Evolutionary conservation across 1,284 basidiomycete species (phyloP), one percentile per base, ranked within the genome.

Genomic region (Ustilago bromivora): DNA sequence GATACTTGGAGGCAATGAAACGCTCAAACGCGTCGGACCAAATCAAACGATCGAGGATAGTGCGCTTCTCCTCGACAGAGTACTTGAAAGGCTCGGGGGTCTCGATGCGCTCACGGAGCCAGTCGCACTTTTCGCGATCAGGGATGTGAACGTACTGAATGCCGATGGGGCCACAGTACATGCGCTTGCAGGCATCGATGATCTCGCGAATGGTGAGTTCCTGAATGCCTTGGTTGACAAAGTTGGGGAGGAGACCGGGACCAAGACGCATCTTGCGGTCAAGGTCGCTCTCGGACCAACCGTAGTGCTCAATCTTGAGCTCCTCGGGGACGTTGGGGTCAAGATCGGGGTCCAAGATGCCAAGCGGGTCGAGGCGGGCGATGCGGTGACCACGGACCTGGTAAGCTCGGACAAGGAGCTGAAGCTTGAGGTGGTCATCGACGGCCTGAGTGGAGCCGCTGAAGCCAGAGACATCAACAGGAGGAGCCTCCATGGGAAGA

Each of bases 1-100:
- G 97, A 88, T 95, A 98, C 88, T 99, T 99, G 89, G 92, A 94
- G 28, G 95, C 92, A 81, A 99, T 96, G 89, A 98, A 99, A 86
- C 96, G 96, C 88, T 99, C 97, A 84, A 99, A 98, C 6, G 94
- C 93, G 87, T 99, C 96, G 34, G 96, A 99, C 97, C 97, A 99
- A 88, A 98, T 98, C 84, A 98, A 92, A 72, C 97, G 94, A 88
- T 99, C 97, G 69, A 99, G 91, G 79, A 99, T 97, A 92, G 97
- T 96, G 67, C 95, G 92, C 89, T 99, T 99, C 89, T 99, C 96
- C 85, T 99, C 97, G 69, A 95, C 91, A 54, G 93, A 93, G 89
- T 99, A 99, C 85, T 95, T 94, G 95, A 95, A 98, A n/a, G 96
- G 96, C 82, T 94, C 92, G 5, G 97, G 97, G 28, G 93, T 92